Evolutionary conservation across 2,329 filamentous ascomycete genomes (phyloP).

Genomic region (Colletotrichum filicis): DNA sequence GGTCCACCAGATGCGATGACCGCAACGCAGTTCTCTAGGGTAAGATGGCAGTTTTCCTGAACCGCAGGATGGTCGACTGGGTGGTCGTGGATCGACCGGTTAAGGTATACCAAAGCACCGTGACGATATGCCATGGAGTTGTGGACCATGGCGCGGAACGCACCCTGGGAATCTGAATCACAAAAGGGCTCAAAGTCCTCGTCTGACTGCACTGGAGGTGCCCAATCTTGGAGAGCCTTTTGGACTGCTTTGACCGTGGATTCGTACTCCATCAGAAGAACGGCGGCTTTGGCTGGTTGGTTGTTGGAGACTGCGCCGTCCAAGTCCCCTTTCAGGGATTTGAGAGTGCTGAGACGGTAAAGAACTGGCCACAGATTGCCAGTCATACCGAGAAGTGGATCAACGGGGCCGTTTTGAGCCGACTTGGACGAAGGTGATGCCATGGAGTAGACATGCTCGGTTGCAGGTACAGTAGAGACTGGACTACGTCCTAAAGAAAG

Average conservation of each 20-base stretch:
- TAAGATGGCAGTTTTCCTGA: slow-evolving; percentile 61
- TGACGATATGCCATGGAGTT: not conserved
- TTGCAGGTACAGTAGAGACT: not conserved
- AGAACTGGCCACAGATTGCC: not conserved
- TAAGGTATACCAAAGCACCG: not conserved
- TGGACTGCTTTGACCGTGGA: not conserved
- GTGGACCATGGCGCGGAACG: not conserved
- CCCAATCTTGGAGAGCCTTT: not conserved
- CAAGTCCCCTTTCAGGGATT: not conserved
- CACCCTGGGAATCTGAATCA: not conserved
- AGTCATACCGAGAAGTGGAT: not conserved
- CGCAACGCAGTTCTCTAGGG: slow-evolving; percentile 63
- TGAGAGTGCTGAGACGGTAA: not conserved
- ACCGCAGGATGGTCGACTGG: slow-evolving; percentile 54
- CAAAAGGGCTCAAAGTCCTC: not conserved
- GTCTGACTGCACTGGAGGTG: not conserved
- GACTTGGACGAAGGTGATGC: not conserved
- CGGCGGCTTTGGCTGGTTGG: not conserved
- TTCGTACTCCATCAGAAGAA: not conserved
- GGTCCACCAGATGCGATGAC: slow-evolving; percentile 66
- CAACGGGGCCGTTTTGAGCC: not conserved
- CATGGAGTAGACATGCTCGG: not conserved
- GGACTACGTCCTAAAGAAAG: not conserved
- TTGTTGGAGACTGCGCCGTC: not conserved
- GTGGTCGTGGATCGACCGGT: not conserved